phyloP scores from a whole-genome alignment of 805 yeast species.

The Schwanniomyces pseudopolymorphus region DNA sequence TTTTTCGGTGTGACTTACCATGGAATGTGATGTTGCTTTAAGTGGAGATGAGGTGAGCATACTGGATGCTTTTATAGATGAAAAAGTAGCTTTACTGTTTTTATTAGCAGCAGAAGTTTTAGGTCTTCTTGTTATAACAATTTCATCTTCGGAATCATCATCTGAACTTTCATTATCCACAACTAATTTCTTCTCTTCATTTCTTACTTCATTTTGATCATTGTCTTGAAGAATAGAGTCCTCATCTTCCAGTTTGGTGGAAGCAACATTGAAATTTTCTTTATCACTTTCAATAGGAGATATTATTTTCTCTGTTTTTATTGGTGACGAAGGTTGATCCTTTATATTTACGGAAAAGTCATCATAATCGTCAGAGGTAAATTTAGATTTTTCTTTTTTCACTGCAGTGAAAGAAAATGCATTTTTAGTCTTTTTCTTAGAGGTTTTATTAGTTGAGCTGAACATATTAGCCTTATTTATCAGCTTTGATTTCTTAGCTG shows the following conservation, averaged over 20 bases:
- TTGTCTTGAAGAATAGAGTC: slow-evolving; percentile 1
- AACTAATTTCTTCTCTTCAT: neutral
- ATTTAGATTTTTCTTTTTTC: slow-evolving; percentile 15
- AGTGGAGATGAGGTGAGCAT: slow-evolving; percentile 23
- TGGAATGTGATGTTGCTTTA: slow-evolving; percentile 14
- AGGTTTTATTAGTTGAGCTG: slow-evolving; percentile 18
- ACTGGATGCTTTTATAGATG: slow-evolving; percentile 32
- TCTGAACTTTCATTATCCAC: slow-evolving; percentile 27
- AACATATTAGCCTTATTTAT: slow-evolving; percentile 12
- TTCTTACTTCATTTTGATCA: neutral
- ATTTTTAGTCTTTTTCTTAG: slow-evolving; percentile 15
- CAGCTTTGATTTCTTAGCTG: slow-evolving; percentile 14
- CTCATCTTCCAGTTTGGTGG: slow-evolving; percentile 1
- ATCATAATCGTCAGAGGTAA: slow-evolving; percentile 27
- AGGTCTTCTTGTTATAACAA: slow-evolving; percentile 54
- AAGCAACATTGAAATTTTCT: slow-evolving; percentile 12
- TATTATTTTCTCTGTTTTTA: slow-evolving; percentile 14
- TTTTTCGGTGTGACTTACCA: slow-evolving; percentile 32
- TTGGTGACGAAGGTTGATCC: slow-evolving; percentile 39
- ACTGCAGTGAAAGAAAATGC: slow-evolving; percentile 25
- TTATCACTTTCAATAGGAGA: slow-evolving; percentile 9
- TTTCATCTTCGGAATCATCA: slow-evolving; percentile 57
- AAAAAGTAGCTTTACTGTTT: slow-evolving; percentile 40
- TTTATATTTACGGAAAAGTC: slow-evolving; percentile 24
- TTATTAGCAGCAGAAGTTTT: slow-evolving; percentile 44